Evolutionary conservation across 23 red algal species (phyloP).

Genomic region (Gracilaria gracilis): DNA sequence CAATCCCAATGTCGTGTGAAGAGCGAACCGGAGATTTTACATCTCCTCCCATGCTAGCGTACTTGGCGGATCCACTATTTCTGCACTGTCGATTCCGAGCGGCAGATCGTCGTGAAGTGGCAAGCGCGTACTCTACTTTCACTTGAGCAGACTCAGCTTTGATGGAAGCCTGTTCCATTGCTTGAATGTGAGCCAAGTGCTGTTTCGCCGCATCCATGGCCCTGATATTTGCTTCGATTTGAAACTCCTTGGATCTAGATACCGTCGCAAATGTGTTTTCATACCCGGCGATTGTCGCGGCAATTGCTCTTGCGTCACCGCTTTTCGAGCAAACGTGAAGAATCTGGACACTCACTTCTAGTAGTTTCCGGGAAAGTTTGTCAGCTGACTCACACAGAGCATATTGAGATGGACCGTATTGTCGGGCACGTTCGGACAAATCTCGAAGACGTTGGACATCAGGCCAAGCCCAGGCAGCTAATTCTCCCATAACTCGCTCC

Average conservation of each 20-base stretch:
- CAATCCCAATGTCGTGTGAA: conserved; percentile 13
- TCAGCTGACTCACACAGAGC: conserved; percentile 46
- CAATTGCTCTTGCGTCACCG: conserved; percentile 66
- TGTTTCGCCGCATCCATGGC: conserved; percentile 43
- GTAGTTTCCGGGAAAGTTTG: conserved; percentile 16
- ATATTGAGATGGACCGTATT: conserved; percentile 42
- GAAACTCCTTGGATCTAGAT: conserved; percentile 15
- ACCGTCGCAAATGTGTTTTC: conserved; percentile 59
- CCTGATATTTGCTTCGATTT: conserved; percentile 9
- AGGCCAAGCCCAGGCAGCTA: conserved; percentile 65
- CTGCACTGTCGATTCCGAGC: conserved; percentile 24
- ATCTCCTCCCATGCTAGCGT: background rate
- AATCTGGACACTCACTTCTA: conserved; percentile 22
- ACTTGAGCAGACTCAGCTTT: conserved; percentile 74
- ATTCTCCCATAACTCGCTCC: conserved; percentile 7
- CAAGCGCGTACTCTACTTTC: conserved; percentile 68
- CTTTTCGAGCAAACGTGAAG: conserved; percentile 15
- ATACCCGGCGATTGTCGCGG: conserved; percentile 60
- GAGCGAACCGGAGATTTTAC: background rate
- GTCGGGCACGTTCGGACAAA: conserved; percentile 64
- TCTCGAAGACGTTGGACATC: conserved; percentile 73
- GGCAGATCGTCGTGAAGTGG: conserved; percentile 60
- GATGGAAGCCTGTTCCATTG: conserved; percentile 66
- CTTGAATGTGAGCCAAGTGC: conserved; percentile 49
- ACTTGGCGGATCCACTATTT: background rate